Conservation (phyloP, 176 grass and related monocot genomes). For the Cenchrus purpureus region DNA sequence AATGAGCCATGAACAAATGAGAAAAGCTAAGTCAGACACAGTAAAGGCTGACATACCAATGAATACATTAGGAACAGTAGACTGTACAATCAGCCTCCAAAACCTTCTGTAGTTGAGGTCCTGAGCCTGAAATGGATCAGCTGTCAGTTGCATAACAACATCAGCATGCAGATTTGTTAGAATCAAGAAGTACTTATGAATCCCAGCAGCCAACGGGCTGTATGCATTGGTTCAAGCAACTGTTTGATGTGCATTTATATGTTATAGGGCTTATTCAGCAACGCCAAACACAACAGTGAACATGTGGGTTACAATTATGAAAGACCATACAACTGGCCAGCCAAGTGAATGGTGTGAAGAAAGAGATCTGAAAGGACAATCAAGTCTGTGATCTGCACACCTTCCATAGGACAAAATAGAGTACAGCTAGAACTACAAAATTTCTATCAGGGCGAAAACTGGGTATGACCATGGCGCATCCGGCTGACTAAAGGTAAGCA, state of each 20-base stretch:
- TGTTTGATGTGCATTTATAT: conserved; percentile 4
- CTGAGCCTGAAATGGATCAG: conserved; percentile 64
- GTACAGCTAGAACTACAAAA: background rate
- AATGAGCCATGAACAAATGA: conserved; percentile 9
- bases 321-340: background rate
- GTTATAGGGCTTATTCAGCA: background rate
- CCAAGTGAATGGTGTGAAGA: background rate
- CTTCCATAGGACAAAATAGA: background rate
- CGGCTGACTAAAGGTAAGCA: background rate
- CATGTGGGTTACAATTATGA: background rate
- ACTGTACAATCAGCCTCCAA: conserved; percentile 83
- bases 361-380: background rate
- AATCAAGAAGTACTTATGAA: background rate
- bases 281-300: background rate
- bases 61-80: conserved; percentile 91
- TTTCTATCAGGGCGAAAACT: background rate
- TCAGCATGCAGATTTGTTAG: background rate
- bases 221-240: background rate
- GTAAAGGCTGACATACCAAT: conserved; percentile 57
- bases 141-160: conserved; percentile 32
- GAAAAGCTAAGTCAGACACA: background rate
- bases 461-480: background rate
- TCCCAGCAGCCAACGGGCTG: background rate
- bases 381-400: background rate
- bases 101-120: conserved; percentile 84